phyloP scores from a whole-genome alignment of 164 flowering plant species.

The Protea cynaroides region DNA sequence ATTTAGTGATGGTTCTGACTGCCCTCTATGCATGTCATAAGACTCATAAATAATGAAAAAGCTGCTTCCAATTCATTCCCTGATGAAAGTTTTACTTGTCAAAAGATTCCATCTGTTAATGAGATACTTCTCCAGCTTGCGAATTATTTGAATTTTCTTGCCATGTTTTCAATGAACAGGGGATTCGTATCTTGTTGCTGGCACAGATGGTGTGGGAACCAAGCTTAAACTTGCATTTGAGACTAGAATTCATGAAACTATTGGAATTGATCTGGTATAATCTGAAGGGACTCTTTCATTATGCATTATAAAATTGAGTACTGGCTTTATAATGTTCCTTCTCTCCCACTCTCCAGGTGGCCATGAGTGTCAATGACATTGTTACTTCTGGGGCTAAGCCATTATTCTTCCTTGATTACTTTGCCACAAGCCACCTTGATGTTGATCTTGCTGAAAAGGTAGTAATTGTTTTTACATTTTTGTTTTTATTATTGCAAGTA shows the following conservation, averaged over 20 bases:
- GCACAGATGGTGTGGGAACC: constrained; percentile 99
- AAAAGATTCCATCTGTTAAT: too few relatives aligned
- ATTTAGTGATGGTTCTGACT: too few relatives aligned
- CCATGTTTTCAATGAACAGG: constrained; percentile 40
- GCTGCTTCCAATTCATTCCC: too few relatives aligned
- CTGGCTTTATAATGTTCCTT: constrained; percentile 6
- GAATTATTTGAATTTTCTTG: too few relatives aligned
- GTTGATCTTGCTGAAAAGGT: constrained; percentile 99
- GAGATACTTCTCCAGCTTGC: too few relatives aligned
- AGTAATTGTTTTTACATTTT: neutral
- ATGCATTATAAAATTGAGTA: neutral
- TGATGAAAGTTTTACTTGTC: too few relatives aligned
- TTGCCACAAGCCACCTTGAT: constrained; percentile 91
- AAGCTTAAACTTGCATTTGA: constrained; percentile 98
- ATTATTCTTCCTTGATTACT: constrained; percentile 91
- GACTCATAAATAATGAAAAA: too few relatives aligned
- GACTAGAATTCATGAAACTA: constrained; percentile 90
- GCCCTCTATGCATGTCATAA: too few relatives aligned
- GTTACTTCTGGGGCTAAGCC: constrained; percentile 98
- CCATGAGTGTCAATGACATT: constrained; percentile 98
- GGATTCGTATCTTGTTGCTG: constrained; percentile 95
- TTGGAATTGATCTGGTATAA: constrained; percentile 92
- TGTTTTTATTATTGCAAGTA: too few relatives aligned
- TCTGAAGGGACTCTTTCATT: neutral
- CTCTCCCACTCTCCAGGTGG: constrained; percentile 77